Percentiles rank a stretch among this genome's conserved stretches.
phyloP scores from a whole-genome alignment of 192 early-diverging fungal species.

The Coemansia sp. region DNA sequence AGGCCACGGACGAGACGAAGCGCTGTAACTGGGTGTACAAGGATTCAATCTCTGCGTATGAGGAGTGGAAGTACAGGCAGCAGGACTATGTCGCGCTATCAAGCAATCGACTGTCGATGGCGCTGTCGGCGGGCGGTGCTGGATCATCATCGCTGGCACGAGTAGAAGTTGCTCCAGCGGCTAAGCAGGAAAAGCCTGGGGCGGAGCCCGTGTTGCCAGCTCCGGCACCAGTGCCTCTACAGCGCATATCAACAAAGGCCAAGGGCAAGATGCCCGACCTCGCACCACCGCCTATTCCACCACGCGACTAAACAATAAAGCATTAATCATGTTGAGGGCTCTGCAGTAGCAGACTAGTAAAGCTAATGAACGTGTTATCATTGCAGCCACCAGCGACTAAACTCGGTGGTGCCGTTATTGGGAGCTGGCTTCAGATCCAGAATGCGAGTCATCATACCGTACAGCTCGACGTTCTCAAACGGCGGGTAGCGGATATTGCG shows the following conservation, averaged over 20 bases:
- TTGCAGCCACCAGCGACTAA: conserved; percentile 37
- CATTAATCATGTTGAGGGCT: neutral
- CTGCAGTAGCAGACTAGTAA: neutral
- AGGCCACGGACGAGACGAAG: conserved; percentile 15
- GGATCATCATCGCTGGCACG: neutral
- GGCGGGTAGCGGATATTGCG: conserved; percentile 45
- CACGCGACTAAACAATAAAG: neutral
- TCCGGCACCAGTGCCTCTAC: neutral
- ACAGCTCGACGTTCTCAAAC: conserved; percentile 75
- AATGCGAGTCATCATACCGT: conserved; percentile 60
- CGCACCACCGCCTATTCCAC: neutral
- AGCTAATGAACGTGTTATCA: neutral
- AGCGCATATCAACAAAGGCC: conserved; percentile 19
- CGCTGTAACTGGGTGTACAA: conserved; percentile 10
- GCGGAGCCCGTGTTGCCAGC: neutral
- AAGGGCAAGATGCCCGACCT: conserved; percentile 33
- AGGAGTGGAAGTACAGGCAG: conserved; percentile 5
- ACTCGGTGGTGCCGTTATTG: conserved; percentile 67
- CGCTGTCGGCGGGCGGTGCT: neutral
- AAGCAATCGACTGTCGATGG: neutral
- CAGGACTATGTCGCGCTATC: neutral
- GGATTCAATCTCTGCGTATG: conserved; percentile 6
- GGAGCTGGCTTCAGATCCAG: conserved; percentile 60
- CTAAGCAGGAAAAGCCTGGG: neutral
- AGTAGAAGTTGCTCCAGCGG: neutral